Conservation (phyloP, 2,329 filamentous ascomycete species). For the Xylariaceae sp. region DNA sequence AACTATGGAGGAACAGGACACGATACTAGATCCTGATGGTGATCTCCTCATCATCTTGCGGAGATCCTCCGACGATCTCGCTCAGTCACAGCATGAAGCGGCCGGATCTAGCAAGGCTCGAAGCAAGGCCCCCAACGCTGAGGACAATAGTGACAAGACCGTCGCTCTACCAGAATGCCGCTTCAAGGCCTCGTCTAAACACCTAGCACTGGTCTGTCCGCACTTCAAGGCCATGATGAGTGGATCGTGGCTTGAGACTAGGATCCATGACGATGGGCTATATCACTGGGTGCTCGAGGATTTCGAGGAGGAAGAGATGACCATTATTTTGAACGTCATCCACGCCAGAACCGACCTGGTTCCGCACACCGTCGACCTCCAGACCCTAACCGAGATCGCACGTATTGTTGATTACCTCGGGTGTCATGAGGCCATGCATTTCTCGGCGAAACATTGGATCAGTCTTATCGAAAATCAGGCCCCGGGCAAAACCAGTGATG, state of each 20-base stretch:
- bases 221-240: neutral
- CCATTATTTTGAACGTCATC: neutral
- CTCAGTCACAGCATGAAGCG: neutral
- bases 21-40: conserved; percentile 2
- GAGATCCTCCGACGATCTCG: neutral
- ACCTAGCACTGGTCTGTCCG: neutral
- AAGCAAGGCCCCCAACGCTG: no score
- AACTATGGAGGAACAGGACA: neutral
- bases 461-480: neutral
- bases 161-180: neutral
- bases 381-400: neutral
- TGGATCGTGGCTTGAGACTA: neutral
- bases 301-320: neutral
- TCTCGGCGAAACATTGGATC: neutral
- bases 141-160: no score
- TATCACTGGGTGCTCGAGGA: neutral
- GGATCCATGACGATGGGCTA: neutral
- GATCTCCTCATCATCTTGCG: conserved; percentile 3
- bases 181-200: neutral
- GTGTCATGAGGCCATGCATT: neutral
- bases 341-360: neutral
- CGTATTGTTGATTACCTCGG: neutral
- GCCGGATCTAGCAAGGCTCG: neutral
- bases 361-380: neutral
- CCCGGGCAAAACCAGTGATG: neutral